phyloP scores from a whole-genome alignment of 78 protist genomes.

The Dictyostelium purpureum region DNA sequence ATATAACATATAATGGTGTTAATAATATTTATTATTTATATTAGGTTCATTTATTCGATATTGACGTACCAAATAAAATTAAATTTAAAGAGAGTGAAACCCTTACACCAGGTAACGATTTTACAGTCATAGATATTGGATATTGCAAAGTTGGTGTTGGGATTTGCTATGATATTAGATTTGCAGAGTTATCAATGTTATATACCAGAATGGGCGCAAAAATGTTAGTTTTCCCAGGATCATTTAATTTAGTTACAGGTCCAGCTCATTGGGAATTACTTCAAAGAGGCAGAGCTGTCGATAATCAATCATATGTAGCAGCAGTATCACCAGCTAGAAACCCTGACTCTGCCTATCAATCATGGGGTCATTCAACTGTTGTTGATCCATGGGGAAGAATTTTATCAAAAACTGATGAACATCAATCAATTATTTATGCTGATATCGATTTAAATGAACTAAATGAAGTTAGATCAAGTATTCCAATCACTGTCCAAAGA shows the following conservation, averaged over 20 bases:
- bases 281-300: conserved; percentile 90
- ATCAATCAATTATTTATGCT: conserved; percentile 78
- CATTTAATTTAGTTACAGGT: conserved; percentile 99
- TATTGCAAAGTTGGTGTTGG: conserved; percentile 93
- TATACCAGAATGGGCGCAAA: conserved; percentile 66
- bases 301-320: conserved; percentile 88
- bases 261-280: conserved; percentile 99
- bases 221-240: conserved; percentile 96
- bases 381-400: conserved; percentile 95
- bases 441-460: conserved; percentile 81
- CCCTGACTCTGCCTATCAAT: conserved; percentile 84
- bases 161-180: conserved; percentile 98
- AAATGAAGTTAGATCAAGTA: conserved; percentile 41
- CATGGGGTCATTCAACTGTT: conserved; percentile 95
- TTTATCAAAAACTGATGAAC: conserved; percentile 87
- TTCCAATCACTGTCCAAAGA: conserved; percentile 66
- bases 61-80: conserved; percentile 94
- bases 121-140: conserved; percentile 84
- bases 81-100: conserved; percentile 89
- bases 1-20: background rate
- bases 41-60: conserved; percentile 95
- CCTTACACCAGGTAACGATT: conserved; percentile 85
- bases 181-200: conserved; percentile 89
- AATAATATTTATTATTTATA: background rate
- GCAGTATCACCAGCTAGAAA: conserved; percentile 93